These are phyloP conservation scores for Xylaria longipes DNA, from an alignment of 495 filamentous ascomycete species.

Conservation along the genomic window DNA sequence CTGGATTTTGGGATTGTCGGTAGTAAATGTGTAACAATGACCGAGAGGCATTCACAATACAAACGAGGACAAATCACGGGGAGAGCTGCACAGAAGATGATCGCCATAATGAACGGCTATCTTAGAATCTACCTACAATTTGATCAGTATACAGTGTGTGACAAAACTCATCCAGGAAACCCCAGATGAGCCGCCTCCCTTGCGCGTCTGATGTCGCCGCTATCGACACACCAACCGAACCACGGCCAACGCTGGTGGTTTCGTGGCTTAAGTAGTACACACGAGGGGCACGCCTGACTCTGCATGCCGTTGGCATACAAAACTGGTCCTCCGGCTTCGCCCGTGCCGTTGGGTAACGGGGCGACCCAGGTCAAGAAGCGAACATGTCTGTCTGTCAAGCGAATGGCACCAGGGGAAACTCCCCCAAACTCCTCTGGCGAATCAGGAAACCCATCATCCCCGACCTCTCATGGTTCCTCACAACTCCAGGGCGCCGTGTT, in stretches of 20 bases:
- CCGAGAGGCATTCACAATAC: neutral
- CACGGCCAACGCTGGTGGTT: neutral
- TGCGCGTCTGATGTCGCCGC: conserved; percentile 5
- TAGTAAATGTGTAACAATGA: neutral
- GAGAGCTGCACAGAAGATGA: neutral
- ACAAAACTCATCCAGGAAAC: neutral
- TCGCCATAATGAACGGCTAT: conserved; percentile 7
- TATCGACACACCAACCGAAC: neutral
- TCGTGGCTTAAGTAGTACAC: conserved; percentile 13
- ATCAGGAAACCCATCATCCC: conserved; percentile 17
- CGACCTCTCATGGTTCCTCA: conserved; percentile 16
- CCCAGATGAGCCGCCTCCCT: neutral
- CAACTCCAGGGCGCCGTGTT: conserved; percentile 42
- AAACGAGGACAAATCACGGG: neutral
- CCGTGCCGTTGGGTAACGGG: conserved; percentile 24
- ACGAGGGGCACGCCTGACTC: conserved; percentile 29
- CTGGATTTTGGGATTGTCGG: neutral
- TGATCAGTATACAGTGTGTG: conserved; percentile 20
- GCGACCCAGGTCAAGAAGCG: conserved; percentile 39
- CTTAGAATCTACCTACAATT: conserved; percentile 25
- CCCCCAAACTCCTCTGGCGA: conserved; percentile 16
- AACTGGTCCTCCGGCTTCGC: conserved; percentile 31
- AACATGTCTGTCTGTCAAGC: conserved; percentile 39
- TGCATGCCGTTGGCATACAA: conserved; percentile 30
- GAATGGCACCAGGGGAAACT: conserved; percentile 33